phyloP scores from a whole-genome alignment of 345 rosid genomes.

The Erodium maritimum region DNA sequence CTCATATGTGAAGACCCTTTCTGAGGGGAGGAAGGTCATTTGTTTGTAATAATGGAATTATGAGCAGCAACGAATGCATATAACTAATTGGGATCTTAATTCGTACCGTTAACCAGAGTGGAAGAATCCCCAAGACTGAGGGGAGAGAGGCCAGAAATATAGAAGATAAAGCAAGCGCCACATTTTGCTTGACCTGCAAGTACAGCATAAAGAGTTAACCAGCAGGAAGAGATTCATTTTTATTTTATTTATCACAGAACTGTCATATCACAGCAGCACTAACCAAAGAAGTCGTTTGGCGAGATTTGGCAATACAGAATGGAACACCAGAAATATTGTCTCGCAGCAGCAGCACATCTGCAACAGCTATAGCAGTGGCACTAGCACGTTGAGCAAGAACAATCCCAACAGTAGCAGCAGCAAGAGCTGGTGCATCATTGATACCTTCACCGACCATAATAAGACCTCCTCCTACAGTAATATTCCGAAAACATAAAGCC shows the following conservation, averaged over 20 bases:
- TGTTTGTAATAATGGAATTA: neutral
- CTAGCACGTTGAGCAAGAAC: conserved; percentile 97
- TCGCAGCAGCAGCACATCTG: conserved; percentile 69
- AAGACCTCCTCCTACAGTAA: conserved; percentile 73
- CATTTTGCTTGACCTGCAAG: conserved; percentile 85
- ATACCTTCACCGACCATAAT: conserved; percentile 98
- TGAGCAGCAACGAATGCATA: neutral
- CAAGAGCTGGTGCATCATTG: conserved; percentile 94
- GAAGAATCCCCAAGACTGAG: conserved; percentile 79
- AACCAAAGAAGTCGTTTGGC: conserved; percentile 79
- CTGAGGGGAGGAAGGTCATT: no score
- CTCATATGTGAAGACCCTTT: no score
- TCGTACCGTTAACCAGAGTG: conserved; percentile 89
- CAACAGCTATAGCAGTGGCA: conserved; percentile 92
- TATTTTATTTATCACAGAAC: no score
- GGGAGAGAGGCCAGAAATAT: conserved; percentile 74
- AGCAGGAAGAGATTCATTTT: neutral
- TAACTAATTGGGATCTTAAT: neutral
- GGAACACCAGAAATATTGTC: conserved; percentile 78
- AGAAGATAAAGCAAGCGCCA: conserved; percentile 63
- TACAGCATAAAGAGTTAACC: conserved; percentile 8
- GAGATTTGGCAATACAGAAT: conserved; percentile 78
- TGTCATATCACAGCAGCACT: neutral
- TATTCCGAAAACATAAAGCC: conserved; percentile 3
- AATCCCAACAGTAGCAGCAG: conserved; percentile 91